A percentile compares a stretch with the other conserved stretches of the same genome.
phyloP scores from a whole-genome alignment of 2,329 filamentous ascomycete species.

The Metarhizium album region DNA sequence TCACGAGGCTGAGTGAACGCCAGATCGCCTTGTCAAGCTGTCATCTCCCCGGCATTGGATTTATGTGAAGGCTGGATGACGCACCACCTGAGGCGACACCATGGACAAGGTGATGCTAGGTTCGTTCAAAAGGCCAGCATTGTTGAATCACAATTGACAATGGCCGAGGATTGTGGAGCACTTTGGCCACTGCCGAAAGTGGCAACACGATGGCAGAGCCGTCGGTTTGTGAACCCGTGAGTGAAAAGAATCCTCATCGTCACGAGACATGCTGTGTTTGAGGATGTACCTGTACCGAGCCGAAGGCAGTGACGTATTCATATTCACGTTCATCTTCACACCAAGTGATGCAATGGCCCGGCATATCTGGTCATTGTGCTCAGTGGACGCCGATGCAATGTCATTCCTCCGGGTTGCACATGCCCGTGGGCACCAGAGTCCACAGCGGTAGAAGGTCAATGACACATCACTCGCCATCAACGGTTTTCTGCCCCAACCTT shows the following conservation, averaged over 20 bases:
- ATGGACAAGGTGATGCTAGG: neutral
- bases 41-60: neutral
- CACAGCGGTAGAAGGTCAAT: neutral
- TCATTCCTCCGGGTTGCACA: neutral
- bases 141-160: neutral
- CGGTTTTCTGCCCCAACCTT: neutral
- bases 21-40: neutral
- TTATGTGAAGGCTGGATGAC: neutral
- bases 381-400: neutral
- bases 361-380: neutral
- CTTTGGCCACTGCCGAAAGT: neutral
- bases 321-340: neutral
- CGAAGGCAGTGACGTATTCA: neutral
- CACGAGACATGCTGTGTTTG: neutral
- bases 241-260: neutral
- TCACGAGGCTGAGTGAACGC: neutral
- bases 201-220: neutral
- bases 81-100: neutral
- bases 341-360: neutral
- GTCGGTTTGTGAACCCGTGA: neutral
- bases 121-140: neutral
- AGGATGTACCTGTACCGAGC: neutral
- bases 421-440: neutral
- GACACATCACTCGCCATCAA: neutral
- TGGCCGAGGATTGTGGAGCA: neutral